Evolutionary conservation across 331 rosid species (phyloP), one percentile per base, ranked within the genome.

Genomic region (Rosa hybrid): DNA sequence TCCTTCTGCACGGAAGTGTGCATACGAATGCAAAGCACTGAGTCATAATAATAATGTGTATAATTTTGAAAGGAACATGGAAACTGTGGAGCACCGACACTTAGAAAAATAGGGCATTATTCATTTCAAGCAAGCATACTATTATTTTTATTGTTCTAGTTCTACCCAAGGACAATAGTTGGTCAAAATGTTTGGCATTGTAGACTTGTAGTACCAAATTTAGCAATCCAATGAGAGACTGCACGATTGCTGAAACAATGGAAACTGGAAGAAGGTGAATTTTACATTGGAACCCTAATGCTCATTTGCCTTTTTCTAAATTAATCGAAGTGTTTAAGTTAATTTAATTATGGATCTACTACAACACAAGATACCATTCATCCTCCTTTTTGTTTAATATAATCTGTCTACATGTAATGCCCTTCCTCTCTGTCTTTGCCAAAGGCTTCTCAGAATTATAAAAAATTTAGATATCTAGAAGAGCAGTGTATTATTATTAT

Each of bases 171-270:
- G 25, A 59, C 39, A 10, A 25, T 4, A 50, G 23, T 49, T 59
- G 79, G 79, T 75, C 79, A 59, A 59, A 59, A 12, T 14, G 8
- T 7, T 59, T 75, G 70, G 38, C 79, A 42, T 42, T 76, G 72
- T 25, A 3, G 39, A 34, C 39, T 34, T 34, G 39, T 51, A 27
- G 71, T 45, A 12, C 62, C 72, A 48, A 46, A 27, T 63, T 63
- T 48, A 38, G 62, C 27, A 49, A 63, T 46, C 49, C 80, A 30
- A 76, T 63, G 48, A 34, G 46, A 18, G 60, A 48, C 71, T 60
- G 57, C 80, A 62, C 80, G 62, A 45, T 62, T 44, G 44, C 71
- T 62, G 11, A 42, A 76, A 45, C 60, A 25, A 6, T 60, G 60
- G 79, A 76, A 76, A 45, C 46, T 25, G 18, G 45, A 64, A 5